Conservation (phyloP, 257 asterid genomes). For the Coffea canephora region DNA sequence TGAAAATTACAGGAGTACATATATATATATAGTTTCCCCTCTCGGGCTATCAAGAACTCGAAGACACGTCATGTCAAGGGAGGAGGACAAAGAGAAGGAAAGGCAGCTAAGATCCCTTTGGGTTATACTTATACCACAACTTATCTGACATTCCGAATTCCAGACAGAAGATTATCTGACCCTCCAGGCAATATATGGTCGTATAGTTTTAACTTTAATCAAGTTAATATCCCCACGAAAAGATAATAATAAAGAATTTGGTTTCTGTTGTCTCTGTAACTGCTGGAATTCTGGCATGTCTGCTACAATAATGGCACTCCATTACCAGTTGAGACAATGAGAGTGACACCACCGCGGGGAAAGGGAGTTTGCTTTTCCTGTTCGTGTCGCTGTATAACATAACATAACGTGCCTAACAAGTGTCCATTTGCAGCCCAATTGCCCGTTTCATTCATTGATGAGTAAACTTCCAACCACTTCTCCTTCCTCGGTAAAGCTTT, state of each 20-base stretch:
- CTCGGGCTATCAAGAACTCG: not conserved
- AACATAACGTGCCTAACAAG: not conserved
- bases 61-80: not conserved
- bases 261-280: not conserved
- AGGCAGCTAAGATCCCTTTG: not conserved
- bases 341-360: conserved; percentile 7
- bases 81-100: not conserved
- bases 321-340: conserved; percentile 8
- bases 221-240: not conserved
- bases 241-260: not conserved
- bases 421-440: conserved; percentile 12
- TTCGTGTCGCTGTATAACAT: not conserved
- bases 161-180: not conserved
- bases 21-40: not conserved
- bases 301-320: conserved; percentile 1
- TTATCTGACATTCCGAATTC: not conserved
- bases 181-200: not conserved
- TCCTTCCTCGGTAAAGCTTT: not conserved
- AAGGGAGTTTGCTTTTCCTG: not conserved
- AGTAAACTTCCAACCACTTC: not conserved
- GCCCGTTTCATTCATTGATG: conserved; percentile 11
- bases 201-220: conserved; percentile 2
- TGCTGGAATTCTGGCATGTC: conserved; percentile 1
- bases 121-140: not conserved
- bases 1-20: not conserved